Base-by-base conservation (phyloP, 2,329 filamentous ascomycete species). In the Incumbomyces delicatus region DNA sequence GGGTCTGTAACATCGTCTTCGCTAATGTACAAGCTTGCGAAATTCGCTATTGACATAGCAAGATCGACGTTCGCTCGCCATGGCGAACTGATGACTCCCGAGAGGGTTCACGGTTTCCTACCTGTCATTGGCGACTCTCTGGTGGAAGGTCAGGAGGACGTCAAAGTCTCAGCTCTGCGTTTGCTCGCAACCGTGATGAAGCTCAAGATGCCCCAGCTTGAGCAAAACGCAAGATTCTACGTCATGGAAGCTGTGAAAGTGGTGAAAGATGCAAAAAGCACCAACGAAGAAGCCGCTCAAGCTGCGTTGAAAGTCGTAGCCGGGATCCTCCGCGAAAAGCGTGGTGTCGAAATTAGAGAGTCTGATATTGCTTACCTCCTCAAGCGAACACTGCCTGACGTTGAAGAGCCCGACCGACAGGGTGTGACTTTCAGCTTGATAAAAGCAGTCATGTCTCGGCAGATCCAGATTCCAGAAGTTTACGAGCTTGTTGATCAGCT, bases 391-490 rank as follows among this genome's bases (percentile, higher is more conserved):
- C 85, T 88, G 57, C 81, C 88, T 22, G 90, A 96, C 59, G 76
- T 98, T 40, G 94, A 94, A 27, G 87, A 96, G 61, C 88, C 90
- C 3, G 83, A 95, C 54, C 83, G 89, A 50, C 87, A 95, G 53
- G 89, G 94, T 56, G 80, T 95, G 35, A 92, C 87, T 0, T 98
- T 98, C 70, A 94, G 87, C 60, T 96, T 98, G 65, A 68, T 98
- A 49, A 83, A 89, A 35, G 85, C 87, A 1, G 81, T 96, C 20
- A 77, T 98, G 60, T 83, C 86, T 44, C 80, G 89, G 14, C 90
- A 85, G 61, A 74, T 96, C 36, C 77, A 95, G 58, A 88, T 94
- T 6, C 83, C 89, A 0, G 77, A 84, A 35, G 81, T 98, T 27
- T 98, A 98, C 61, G 90, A 96, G 60, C 83, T 85, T 7, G 77